These are phyloP conservation scores for Pythium myriotylum DNA, from an alignment of 352 stramenopile species.

Conservation along the genomic window DNA sequence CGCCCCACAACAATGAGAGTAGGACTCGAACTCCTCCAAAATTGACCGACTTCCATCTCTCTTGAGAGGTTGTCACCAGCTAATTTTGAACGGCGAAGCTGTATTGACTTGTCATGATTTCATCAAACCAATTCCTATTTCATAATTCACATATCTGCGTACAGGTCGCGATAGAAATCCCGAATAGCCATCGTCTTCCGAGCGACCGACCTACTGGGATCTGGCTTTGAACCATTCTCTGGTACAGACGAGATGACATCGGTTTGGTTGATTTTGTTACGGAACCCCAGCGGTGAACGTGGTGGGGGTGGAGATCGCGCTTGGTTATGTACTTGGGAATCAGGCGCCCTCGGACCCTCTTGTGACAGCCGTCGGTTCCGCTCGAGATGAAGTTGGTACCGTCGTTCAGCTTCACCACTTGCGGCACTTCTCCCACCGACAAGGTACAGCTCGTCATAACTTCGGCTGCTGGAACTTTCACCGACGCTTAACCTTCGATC, in stretches of 20 bases:
- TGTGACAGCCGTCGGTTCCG: constrained; percentile 1
- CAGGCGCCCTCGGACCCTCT: neutral
- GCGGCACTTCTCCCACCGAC: neutral
- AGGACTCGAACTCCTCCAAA: too few species aligned
- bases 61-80: too few species aligned
- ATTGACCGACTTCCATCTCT: too few species aligned
- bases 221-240: too few species aligned
- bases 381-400: constrained; percentile 17
- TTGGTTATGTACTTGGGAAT: neutral
- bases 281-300: too few species aligned
- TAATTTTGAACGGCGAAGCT: too few species aligned
- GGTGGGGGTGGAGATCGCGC: too few species aligned
- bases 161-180: constrained; percentile 26
- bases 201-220: neutral
- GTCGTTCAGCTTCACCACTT: constrained; percentile 15
- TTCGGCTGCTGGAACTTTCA: neutral
- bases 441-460: constrained; percentile 21
- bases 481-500: neutral
- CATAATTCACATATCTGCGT: constrained; percentile 15
- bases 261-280: too few species aligned
- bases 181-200: constrained; percentile 6
- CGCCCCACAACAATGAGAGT: too few species aligned
- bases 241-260: too few species aligned
- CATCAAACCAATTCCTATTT: too few species aligned
- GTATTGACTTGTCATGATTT: too few species aligned